Evolutionary conservation across 2,329 filamentous ascomycete genomes (phyloP), one percentile per base, ranked within the genome.

Genomic region (Colletotrichum sp.): DNA sequence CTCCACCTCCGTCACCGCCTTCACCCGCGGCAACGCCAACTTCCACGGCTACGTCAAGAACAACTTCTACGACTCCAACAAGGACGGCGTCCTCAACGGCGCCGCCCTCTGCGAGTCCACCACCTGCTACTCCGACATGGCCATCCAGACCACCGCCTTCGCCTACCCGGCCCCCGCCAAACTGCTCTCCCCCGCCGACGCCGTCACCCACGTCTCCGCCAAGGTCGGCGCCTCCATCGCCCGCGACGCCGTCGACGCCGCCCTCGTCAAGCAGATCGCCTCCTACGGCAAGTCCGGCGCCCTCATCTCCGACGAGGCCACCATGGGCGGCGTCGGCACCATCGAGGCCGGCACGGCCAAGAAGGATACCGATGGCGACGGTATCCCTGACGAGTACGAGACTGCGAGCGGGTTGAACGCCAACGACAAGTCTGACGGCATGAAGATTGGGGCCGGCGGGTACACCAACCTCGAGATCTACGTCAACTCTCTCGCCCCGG

Each of bases 1-100:
- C 0, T 86, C 83, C 61, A 90, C 89, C 5, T 85, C 81, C 30
- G 85, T 86, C 4, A 84, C 87, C 2, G 87, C 88, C 0, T 91
- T 90, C 77, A 90, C 88, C 2, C 85, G 89, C n/a, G 88, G 90
- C n/a, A 90, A 90, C 71, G 83, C 80, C 4, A 87, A 88, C 66
- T 91, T 90, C 82, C 87, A 88, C 55, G 89, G 86, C 19, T 91
- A 89, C 60, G 88, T 90, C 15, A 83, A 86, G 63, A 83, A 86
- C 39, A 91, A 91, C 80, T 90, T 86, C 77, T 87, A 88, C 76
- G 90, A 91, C 78, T 82, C 84, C 4, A 83, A 90, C 79, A 84
- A 84, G 22, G 84, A 91, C 76, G 89, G 90, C 9, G 80, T 79
- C 4, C 84, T 91, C 28, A 86, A 90, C 72, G 89, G 90, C 28